phyloP scores from a whole-genome alignment of 306 rosid genomes.

The Canavalia gladiata region DNA sequence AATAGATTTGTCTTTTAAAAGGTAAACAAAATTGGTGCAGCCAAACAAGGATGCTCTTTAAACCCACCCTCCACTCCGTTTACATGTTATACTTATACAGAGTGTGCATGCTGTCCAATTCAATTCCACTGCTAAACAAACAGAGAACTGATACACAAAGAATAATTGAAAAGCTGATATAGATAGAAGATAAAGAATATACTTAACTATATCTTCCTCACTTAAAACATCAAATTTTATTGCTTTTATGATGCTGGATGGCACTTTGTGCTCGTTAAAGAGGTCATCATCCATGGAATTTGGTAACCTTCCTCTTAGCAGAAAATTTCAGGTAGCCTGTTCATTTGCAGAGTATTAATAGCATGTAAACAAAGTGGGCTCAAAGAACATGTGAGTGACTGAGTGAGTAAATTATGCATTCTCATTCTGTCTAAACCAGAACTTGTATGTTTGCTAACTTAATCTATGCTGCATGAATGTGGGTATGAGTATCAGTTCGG shows the following conservation, averaged over 20 bases:
- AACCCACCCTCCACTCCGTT: slow-evolving; percentile 39
- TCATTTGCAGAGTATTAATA: slow-evolving; percentile 45
- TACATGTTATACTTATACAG: slow-evolving; percentile 13
- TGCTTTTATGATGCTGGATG: slow-evolving; percentile 55
- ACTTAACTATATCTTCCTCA: slow-evolving; percentile 68
- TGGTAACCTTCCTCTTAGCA: slow-evolving; percentile 45
- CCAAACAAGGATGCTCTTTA: slow-evolving; percentile 36
- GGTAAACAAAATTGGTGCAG: slow-evolving; percentile 25
- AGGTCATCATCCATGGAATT: slow-evolving; percentile 70
- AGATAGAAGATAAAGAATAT: slow-evolving; percentile 41
- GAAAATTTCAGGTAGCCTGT: slow-evolving; percentile 55
- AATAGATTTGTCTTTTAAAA: slow-evolving; percentile 29
- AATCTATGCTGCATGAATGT: slow-evolving; percentile 20
- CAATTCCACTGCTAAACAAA: slow-evolving; percentile 12
- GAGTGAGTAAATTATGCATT: slow-evolving; percentile 2
- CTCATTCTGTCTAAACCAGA: slow-evolving; percentile 22
- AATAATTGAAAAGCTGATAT: slow-evolving; percentile 27
- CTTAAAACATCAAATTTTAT: slow-evolving; percentile 62
- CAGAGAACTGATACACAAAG: slow-evolving; percentile 17
- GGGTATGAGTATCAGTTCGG: not conserved
- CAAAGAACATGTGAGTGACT: slow-evolving; percentile 1
- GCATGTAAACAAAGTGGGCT: slow-evolving; percentile 37
- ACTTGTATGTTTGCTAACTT: slow-evolving; percentile 31
- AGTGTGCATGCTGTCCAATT: slow-evolving; percentile 6
- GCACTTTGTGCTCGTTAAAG: slow-evolving; percentile 50